A percentile compares a stretch with the other conserved stretches of the same genome.
These are phyloP conservation scores for Quercus parvula DNA, from an alignment of 306 rosid genomes.

Conservation along the genomic window DNA sequence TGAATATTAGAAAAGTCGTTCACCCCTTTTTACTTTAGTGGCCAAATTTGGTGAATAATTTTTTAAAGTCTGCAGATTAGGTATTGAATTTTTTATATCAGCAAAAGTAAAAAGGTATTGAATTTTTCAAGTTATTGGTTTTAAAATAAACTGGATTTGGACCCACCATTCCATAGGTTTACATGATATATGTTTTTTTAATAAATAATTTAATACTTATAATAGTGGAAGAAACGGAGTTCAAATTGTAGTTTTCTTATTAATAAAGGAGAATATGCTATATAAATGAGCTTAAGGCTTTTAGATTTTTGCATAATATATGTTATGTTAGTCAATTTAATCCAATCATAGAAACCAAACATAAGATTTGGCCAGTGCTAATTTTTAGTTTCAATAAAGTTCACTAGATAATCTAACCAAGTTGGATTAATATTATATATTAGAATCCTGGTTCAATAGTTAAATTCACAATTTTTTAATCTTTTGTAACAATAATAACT, in stretches of 20 bases:
- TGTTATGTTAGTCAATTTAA: no score
- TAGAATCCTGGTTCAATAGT: not conserved
- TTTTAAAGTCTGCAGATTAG: not conserved
- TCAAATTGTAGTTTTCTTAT: no score
- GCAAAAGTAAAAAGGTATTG: no score
- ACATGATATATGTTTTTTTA: not conserved
- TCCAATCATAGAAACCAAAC: no score
- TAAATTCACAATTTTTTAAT: no score
- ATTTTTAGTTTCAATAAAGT: not conserved
- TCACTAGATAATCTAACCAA: not conserved
- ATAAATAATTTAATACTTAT: no score
- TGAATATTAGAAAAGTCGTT: not conserved
- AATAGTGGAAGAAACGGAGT: no score
- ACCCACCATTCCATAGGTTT: not conserved
- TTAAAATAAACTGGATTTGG: not conserved
- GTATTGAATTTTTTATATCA: no score
- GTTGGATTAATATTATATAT: not conserved
- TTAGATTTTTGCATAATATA: no score
- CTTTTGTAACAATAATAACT: no score
- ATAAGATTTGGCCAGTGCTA: not conserved
- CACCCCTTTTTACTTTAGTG: not conserved
- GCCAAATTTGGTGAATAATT: not conserved
- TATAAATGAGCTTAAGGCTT: no score
- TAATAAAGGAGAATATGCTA: no score
- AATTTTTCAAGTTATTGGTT: not conserved